Evolutionary conservation across 371 early-diverging fungal genomes (phyloP).

Genomic region (Lichtheimia corymbifera): DNA sequence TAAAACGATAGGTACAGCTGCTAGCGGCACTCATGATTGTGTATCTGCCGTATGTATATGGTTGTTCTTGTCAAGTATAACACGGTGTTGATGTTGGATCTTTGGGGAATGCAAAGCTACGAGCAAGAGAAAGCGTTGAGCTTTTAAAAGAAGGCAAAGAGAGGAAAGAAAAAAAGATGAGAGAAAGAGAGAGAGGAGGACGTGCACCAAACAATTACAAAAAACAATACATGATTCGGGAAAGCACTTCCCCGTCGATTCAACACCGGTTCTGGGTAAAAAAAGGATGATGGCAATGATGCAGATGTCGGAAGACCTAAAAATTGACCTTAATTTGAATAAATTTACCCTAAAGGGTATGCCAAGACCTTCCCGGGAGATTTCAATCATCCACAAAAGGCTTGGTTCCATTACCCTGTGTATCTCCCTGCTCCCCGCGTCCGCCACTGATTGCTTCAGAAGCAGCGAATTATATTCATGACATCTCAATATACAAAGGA

Average conservation of each 20-base stretch:
- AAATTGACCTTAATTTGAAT: slow-evolving; percentile 19
- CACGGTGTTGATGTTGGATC: not conserved
- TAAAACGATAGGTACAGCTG: slow-evolving; percentile 46
- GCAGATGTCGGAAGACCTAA: slow-evolving; percentile 3
- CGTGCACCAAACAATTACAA: slow-evolving; percentile 3
- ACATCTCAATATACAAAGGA: too few species aligned
- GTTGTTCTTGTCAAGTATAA: slow-evolving; percentile 1
- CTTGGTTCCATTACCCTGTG: too few species aligned
- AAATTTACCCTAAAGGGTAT: slow-evolving; percentile 30
- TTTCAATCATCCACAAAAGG: slow-evolving; percentile 5
- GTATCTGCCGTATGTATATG: not conserved
- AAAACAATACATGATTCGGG: slow-evolving; percentile 16
- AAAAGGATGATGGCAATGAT: slow-evolving; percentile 1
- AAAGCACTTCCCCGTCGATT: slow-evolving; percentile 18
- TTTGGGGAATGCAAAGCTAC: too few species aligned
- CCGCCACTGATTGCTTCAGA: too few species aligned
- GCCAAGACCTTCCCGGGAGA: slow-evolving; percentile 26
- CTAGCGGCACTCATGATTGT: slow-evolving; percentile 9
- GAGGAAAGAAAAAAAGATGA: not conserved
- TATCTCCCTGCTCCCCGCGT: too few species aligned
- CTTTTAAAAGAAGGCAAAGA: not conserved
- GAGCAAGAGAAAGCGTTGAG: not conserved
- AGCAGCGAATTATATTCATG: too few species aligned
- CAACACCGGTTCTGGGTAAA: slow-evolving; percentile 17
- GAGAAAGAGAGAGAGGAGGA: not conserved